Evolutionary conservation across 768 basidiomycete species (phyloP).

Genomic region (Tylopilus sp.): DNA sequence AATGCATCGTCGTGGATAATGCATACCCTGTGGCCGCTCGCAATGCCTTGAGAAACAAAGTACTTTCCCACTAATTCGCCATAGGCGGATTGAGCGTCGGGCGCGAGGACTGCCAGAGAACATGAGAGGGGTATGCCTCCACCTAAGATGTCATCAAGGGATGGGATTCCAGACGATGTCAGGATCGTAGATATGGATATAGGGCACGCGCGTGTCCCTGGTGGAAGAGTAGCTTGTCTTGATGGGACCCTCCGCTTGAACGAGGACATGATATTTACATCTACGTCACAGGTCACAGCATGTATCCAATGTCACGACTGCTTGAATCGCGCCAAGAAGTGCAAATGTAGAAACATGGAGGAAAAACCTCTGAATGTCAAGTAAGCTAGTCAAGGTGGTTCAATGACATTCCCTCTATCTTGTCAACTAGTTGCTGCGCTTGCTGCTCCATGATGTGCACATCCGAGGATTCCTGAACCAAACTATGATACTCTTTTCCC

Average conservation of each 20-base stretch:
- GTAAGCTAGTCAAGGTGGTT: slow-evolving; percentile 27
- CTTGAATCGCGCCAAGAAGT: not conserved
- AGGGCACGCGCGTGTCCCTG: slow-evolving; percentile 59
- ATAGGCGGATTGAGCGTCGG: slow-evolving; percentile 85
- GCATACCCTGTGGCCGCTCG: slow-evolving; percentile 62
- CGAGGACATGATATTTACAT: slow-evolving; percentile 55
- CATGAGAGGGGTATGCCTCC: slow-evolving; percentile 86
- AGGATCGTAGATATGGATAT: slow-evolving; percentile 53
- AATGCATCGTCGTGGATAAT: slow-evolving; percentile 59
- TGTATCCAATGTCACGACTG: not conserved
- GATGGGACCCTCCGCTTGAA: slow-evolving; percentile 65
- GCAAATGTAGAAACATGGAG: not conserved
- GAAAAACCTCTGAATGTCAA: not conserved
- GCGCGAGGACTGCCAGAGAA: slow-evolving; percentile 68
- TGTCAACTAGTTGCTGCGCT: slow-evolving; percentile 13
- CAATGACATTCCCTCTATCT: slow-evolving; percentile 19
- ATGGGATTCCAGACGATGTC: slow-evolving; percentile 86
- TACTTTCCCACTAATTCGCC: slow-evolving; percentile 83
- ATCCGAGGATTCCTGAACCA: not conserved
- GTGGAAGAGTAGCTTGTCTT: slow-evolving; percentile 39
- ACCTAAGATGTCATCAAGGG: slow-evolving; percentile 92
- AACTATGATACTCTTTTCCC: not conserved
- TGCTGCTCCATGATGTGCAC: not conserved
- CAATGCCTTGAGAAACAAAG: slow-evolving; percentile 84
- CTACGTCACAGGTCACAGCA: slow-evolving; percentile 15